Conservation (phyloP, 257 asterid genomes). For the Asclepias syriaca region DNA sequence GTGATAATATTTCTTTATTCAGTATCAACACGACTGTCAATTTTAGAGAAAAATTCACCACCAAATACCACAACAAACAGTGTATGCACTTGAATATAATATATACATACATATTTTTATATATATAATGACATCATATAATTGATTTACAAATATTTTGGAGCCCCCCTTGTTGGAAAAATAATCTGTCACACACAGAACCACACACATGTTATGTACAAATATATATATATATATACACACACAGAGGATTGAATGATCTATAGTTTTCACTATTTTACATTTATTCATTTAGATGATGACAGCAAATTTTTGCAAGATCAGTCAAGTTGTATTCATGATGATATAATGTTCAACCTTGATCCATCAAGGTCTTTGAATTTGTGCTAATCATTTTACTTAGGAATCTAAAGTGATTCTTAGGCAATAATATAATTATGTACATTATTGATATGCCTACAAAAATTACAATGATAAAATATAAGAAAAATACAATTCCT, state of each 20-base stretch:
- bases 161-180: background rate
- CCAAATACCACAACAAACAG: background rate
- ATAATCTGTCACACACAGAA: background rate
- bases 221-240: no score
- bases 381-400: background rate
- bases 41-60: slow-evolving; percentile 6
- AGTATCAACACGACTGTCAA: background rate
- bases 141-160: background rate
- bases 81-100: slow-evolving; percentile 1
- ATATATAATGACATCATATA: background rate
- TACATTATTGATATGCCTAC: background rate
- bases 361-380: background rate
- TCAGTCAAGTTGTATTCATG: background rate
- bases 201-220: no score
- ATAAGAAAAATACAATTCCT: no score
- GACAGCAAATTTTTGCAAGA: background rate
- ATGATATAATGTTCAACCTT: background rate
- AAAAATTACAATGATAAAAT: background rate
- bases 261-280: background rate
- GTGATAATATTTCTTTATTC: background rate
- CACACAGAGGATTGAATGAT: background rate
- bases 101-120: no score
- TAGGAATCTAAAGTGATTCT: background rate
- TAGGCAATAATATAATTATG: background rate
- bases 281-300: background rate